Evolutionary conservation across 225 moss, liverwort and hornwort species (phyloP), one percentile per base, ranked within the genome.

Genomic region (Physcomitrium patens): DNA sequence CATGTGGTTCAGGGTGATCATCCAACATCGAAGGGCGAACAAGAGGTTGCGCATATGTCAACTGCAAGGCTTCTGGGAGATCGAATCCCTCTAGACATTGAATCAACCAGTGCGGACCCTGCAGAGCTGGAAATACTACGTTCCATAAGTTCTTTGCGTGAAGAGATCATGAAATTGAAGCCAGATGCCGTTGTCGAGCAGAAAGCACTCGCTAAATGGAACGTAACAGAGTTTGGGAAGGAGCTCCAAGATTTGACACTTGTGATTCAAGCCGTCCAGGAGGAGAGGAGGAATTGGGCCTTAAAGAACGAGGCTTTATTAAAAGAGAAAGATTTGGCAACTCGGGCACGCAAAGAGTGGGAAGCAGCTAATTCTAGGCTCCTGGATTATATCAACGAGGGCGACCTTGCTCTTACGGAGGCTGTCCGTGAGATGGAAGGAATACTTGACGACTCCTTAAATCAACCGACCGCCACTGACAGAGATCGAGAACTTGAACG

Each of bases 381-480:
- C 53, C 73, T 88, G n/a, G 90, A 90, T 60, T 62, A 79, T 46
- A 89, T 93, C 48, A 75, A 80, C 53, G 92, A 96, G 63, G 92
- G 89, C 45, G 93, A 92, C 43, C 70, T 85, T 47, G 84, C 84
- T 45, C 89, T 94, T 12, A 75, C 83, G 44, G 91, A 94, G 77
- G 92, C 88, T 50, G 84, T 91, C 1, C 77, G 72, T 70, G 89
- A 89, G 71, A 84, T 92, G 86, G 88, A 96, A 60, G 92, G 88
- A 16, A 91, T 94, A 53, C 80, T 87, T 3, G 85, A 83, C 60
- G 84, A 87, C 60, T 82, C 84, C 53, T 73, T 82, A 64, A 63
- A 41, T 4, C 84, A 77, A 71, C 59, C 79, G 44, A 75, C 63
- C 54, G 26, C 65, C 48, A 41, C 63, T 73, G 59, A 76, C 63